Evolutionary conservation across 2,329 filamentous ascomycete species (phyloP).

Genomic region (Talaromyces sp.): DNA sequence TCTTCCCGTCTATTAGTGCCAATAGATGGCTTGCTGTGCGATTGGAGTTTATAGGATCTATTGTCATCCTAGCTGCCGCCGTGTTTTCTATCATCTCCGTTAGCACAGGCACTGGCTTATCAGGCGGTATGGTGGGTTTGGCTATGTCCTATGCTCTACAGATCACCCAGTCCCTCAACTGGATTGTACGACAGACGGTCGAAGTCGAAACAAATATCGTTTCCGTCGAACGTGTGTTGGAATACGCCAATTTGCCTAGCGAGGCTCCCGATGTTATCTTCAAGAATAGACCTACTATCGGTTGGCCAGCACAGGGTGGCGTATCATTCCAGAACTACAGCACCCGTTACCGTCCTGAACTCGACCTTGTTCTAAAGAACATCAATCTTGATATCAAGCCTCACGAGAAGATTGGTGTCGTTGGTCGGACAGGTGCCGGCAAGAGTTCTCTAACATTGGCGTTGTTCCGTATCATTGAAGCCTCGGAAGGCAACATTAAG

Average conservation of each 20-base stretch:
- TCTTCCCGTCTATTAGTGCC: conserved; percentile 92
- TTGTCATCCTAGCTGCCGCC: conserved; percentile 88
- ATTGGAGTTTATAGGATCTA: conserved; percentile 89
- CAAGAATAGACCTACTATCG: conserved; percentile 78
- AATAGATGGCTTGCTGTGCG: conserved; percentile 93
- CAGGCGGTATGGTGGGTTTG: conserved; percentile 78
- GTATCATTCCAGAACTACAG: conserved; percentile 93
- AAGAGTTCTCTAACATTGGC: conserved; percentile 93
- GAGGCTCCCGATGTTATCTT: conserved; percentile 94
- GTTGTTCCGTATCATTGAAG: conserved; percentile 93
- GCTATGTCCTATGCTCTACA: conserved; percentile 96
- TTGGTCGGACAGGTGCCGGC: conserved; percentile 91
- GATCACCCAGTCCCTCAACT: conserved; percentile 96
- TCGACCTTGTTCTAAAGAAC: conserved; percentile 91
- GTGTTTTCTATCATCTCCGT: conserved; percentile 80
- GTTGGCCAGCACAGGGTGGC: conserved; percentile 87
- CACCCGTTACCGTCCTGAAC: conserved; percentile 82
- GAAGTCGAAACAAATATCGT: conserved; percentile 99
- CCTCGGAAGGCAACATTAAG: conserved; percentile 72
- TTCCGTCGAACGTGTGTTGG: conserved; percentile 93
- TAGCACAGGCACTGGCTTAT: conserved; percentile 62
- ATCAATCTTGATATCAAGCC: conserved; percentile 90
- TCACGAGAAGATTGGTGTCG: conserved; percentile 96
- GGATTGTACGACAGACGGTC: conserved; percentile 97
- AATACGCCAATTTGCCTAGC: conserved; percentile 86